phyloP scores from a whole-genome alignment of 257 asterid species.

The Nicotiana obtusifolia region DNA sequence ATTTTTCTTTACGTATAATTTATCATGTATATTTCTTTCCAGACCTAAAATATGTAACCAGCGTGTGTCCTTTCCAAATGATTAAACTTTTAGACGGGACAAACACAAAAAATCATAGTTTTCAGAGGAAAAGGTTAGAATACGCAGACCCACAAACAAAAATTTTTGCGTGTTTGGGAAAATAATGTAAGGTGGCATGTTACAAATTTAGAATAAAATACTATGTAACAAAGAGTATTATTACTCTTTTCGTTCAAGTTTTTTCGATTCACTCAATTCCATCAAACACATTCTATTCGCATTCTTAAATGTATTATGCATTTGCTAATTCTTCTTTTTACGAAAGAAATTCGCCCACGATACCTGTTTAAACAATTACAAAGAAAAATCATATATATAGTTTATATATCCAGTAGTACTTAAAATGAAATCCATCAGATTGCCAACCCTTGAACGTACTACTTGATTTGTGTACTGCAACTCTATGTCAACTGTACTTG shows the following conservation, averaged over 20 bases:
- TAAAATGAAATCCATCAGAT: neutral
- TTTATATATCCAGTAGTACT: neutral
- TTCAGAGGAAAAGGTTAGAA: too few species aligned
- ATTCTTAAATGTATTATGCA: neutral
- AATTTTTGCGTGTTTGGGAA: neutral
- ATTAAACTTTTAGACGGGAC: too few species aligned
- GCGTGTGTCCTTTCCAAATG: too few species aligned
- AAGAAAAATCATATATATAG: neutral
- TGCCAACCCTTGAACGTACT: too few species aligned
- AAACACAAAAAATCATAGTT: too few species aligned
- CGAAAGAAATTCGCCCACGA: neutral
- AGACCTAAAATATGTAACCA: too few species aligned
- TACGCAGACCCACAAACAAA: too few species aligned
- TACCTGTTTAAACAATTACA: neutral
- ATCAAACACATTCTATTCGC: neutral
- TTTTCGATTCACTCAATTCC: neutral
- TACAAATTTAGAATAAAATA: too few species aligned
- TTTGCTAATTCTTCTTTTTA: neutral
- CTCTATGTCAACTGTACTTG: slow-evolving; percentile 7
- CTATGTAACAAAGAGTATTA: too few species aligned
- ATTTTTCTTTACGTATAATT: too few species aligned
- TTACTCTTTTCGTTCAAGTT: too few species aligned
- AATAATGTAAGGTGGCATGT: neutral
- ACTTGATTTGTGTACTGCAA: slow-evolving; percentile 7
- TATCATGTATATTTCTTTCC: too few species aligned